Conservation (phyloP, 352 stramenopile species). For the Globisporangium takayamanum region DNA sequence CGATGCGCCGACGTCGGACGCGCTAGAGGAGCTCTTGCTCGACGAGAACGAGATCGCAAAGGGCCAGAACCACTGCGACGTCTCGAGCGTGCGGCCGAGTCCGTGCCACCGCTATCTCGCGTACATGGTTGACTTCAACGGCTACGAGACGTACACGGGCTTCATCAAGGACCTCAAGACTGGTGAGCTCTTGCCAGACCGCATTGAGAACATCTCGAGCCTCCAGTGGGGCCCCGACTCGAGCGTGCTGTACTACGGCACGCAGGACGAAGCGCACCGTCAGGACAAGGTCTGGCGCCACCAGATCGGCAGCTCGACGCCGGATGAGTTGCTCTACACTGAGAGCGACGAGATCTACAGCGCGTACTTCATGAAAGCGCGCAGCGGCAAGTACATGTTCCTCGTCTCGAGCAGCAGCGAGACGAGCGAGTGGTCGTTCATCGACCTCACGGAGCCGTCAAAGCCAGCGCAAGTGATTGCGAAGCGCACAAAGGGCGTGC, state of each 20-base stretch:
- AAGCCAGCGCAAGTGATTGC: slow-evolving; percentile 49
- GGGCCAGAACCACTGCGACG: slow-evolving; percentile 78
- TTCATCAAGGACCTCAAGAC: slow-evolving; percentile 85
- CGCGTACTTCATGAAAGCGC: slow-evolving; percentile 88
- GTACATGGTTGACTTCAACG: slow-evolving; percentile 93
- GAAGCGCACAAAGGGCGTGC: slow-evolving; percentile 58
- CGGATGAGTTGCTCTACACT: slow-evolving; percentile 91
- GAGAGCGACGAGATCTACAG: slow-evolving; percentile 94
- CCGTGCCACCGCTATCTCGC: slow-evolving; percentile 90
- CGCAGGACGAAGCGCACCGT: slow-evolving; percentile 87
- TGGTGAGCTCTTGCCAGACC: slow-evolving; percentile 55
- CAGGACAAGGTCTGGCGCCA: slow-evolving; percentile 93
- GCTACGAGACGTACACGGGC: slow-evolving; percentile 92
- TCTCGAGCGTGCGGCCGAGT: slow-evolving; percentile 71
- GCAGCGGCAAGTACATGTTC: slow-evolving; percentile 91
- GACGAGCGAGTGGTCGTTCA: slow-evolving; percentile 87
- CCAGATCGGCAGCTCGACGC: slow-evolving; percentile 59
- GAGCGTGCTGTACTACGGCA: slow-evolving; percentile 92
- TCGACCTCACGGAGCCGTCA: slow-evolving; percentile 51
- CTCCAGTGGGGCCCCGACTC: slow-evolving; percentile 89
- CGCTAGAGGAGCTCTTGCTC: slow-evolving; percentile 88
- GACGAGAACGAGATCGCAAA: slow-evolving; percentile 92
- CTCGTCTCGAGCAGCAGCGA: slow-evolving; percentile 86
- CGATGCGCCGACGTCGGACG: slow-evolving; percentile 31
- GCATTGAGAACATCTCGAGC: slow-evolving; percentile 83